Base-by-base conservation (phyloP, 192 early-diverging fungal genomes). In the Diversispora eburnea region DNA sequence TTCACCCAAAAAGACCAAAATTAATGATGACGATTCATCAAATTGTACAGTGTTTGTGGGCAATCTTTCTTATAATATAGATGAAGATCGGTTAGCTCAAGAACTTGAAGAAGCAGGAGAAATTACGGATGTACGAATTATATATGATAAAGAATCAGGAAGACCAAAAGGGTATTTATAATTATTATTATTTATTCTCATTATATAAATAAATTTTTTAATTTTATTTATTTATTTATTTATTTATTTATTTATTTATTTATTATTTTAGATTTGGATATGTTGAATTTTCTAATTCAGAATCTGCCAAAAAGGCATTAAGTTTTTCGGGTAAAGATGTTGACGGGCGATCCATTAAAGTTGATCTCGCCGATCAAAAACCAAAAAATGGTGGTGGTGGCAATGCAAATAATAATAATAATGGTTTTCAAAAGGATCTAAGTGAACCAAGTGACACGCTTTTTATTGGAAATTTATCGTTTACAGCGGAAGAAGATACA, bases 381-480 rank as follows among this genome's bases (percentile, higher is more conserved):
- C 60, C 75, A 20, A 83, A 81, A 74, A 78, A 76, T 72, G 67
- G 61, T 62, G 67, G 61, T 62, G 60, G 72, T 62, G 74, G 67
- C 74, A 72, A 62, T 58, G 79, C 67, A 65, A 75, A 33, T 33
- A 33, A 76, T 59, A 84, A 81, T 73, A 73, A 75, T 22, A 70
- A 60, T 41, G 48, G 72, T 49, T 56, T 63, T 72, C 49, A 64
- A 56, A 57, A 82, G 77, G 64, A 67, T 82, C 46, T 75, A 84
- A 86, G 80, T 56, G 85, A 84, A 57, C 87, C 88, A 33, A 81
- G 83, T 61, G 84, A 88, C 75, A 93, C 91, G 6, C 84, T 97
- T 57, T 98, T 95, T 71, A 63, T 93, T 74, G 93, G 92, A 52
- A 94, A 93, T 84, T 69, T 95, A 43, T 79, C 79, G 71, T 93